Evolutionary conservation across 495 filamentous ascomycete species (phyloP), one percentile per base, ranked within the genome.

Genomic region (Aspergillus conjunctus): DNA sequence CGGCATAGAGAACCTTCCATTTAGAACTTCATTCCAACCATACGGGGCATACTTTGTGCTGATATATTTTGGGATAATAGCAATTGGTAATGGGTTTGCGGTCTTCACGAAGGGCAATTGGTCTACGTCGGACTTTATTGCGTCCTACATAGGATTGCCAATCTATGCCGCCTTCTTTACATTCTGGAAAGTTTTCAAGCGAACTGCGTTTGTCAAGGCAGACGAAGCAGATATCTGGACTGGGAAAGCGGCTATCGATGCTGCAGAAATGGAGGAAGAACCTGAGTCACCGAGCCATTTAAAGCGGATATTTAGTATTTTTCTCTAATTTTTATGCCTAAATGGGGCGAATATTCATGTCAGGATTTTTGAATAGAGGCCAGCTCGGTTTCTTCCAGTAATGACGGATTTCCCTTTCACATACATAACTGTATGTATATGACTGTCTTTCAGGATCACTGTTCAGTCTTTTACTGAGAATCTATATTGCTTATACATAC

Each of bases 41-140:
- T 53, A 53, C 1, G 50, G 50, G 14, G 12, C 50, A 14, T 53
- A 33, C 26, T 53, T 53, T 34, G 26, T 14, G 26, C 18, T 53
- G 1, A 4, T 14, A 9, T 14, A 15, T 9, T 14, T 20, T n/a
- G 17, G 8, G 4, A 8, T 53, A 0, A 10, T 53, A 14, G 8
- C 31, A 1, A 26, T 53, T 5, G 14, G 33, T 30, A 53, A 53
- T 30, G 50, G 84, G 14, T 87, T 85, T 62, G 72, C 73, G 43
- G 83, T 85, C 43, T 86, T 86, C 61, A 82, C 81, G 61, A 77
- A 81, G 0, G 69, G 72, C 1, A 66, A 77, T 3, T 85, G 74
- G 69, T 61, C 64, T 12, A 68, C 62, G 12, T 63, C 61, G 37
- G 65, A 49, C 26, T 87, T 87, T 62, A 58, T 87, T 6, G 80